Base-by-base conservation (phyloP, 306 rosid species). In the Cicer arietinum region DNA sequence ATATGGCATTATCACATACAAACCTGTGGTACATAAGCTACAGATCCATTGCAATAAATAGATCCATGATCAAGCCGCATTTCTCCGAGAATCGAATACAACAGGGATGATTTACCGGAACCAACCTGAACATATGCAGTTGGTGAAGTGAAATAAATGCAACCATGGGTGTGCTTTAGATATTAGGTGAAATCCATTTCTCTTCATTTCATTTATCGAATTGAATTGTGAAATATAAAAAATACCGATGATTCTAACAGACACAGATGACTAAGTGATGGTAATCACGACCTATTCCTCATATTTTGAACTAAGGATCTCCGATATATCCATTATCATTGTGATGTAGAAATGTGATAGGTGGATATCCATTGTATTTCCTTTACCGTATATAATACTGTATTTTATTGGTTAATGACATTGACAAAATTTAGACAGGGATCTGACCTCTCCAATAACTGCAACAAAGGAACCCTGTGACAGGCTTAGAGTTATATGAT, bases 1-100 rank as follows among this genome's bases (percentile, higher is more conserved):
- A 22, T 53, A 43, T 65, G 69, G 47, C 51, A 47, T 61, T 41
- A 40, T 76, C 66, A 37, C 40, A 71, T 68, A 77, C 86, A 69
- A 76, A 94, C 98, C 98, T 94, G 98, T 69, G 98, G 94, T 83
- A 88, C 98, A 79, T 87, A 94, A 59, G 97, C 91, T 62, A 90
- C 46, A 43, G 92, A 90, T 73, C 94, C 90, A 17, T 81, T 47
- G 17, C 87, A 86, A 71, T 60, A 79, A 46, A 91, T 62, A 74
- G 86, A 91, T 78, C 98, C 98, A 79, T 66, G 81, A 43, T 81
- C 84, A 67, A 87, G 88, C 64, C 40, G 81, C 89, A 83, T 87
- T 82, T 94, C 98, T 78, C 93, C 89, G 67, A 94, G 88, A 77
- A 94, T 81, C 61, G 96, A 88, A 88, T 85, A 84, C 70, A 93